Conservation (phyloP, 2,329 filamentous ascomycete genomes). For the Periconia digitata region DNA sequence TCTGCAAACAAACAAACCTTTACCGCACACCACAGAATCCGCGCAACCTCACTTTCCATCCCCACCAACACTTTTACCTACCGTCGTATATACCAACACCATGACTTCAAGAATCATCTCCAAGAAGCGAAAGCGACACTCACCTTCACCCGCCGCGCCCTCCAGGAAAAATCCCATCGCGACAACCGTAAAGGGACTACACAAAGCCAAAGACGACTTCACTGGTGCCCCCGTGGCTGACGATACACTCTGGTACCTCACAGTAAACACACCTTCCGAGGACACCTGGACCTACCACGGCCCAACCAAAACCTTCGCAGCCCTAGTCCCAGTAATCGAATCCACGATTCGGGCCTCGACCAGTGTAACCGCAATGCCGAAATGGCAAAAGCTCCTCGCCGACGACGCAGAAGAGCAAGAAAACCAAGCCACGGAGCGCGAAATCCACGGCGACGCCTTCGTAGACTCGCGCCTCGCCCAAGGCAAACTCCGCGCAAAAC, state of each 20-base stretch:
- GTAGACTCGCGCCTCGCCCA: too few species aligned
- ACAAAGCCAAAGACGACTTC: conserved; percentile 13
- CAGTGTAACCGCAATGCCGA: not conserved
- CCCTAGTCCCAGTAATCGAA: conserved; percentile 20
- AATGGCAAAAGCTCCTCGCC: not conserved
- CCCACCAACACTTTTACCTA: too few species aligned
- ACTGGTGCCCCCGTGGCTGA: conserved; percentile 1
- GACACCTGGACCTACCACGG: conserved; percentile 22
- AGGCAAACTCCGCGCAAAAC: not conserved
- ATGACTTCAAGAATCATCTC: not conserved
- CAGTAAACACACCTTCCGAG: conserved; percentile 21
- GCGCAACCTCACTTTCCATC: too few species aligned
- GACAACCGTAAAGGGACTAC: conserved; percentile 6
- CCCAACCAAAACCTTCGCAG: conserved; percentile 16
- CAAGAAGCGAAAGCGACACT: not conserved
- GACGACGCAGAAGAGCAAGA: not conserved
- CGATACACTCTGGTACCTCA: conserved; percentile 27
- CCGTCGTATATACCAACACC: too few species aligned
- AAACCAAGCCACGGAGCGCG: not conserved
- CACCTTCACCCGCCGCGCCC: not conserved
- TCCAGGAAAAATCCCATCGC: too few species aligned
- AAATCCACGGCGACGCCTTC: not conserved
- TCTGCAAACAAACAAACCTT: too few species aligned
- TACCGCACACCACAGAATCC: too few species aligned
- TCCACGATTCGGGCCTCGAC: conserved; percentile 11